phyloP scores from a whole-genome alignment of 2,329 filamentous ascomycete species.

The Hypomyces rosellus region DNA sequence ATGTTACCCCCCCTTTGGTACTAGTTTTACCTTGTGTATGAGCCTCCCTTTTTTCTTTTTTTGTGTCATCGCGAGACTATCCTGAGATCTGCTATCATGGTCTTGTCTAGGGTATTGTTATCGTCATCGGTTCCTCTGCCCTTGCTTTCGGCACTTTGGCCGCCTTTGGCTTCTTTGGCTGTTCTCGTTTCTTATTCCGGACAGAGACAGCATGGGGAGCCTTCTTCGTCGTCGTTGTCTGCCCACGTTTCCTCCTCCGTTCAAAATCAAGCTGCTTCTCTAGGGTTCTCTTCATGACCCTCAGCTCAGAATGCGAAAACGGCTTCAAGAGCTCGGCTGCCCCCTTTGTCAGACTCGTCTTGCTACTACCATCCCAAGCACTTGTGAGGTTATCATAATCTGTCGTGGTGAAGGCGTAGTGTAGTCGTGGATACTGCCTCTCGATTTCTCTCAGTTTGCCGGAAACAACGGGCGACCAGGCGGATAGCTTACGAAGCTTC shows the following conservation, averaged over 20 bases:
- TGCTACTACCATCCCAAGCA: slow-evolving; percentile 19
- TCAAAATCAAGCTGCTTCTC: slow-evolving; percentile 13
- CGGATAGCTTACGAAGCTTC: slow-evolving; percentile 40
- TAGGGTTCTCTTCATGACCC: slow-evolving; percentile 17
- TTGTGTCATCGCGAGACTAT: too few relatives aligned
- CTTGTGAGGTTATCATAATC: slow-evolving; percentile 24
- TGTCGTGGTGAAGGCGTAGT: slow-evolving; percentile 33
- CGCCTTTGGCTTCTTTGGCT: too few relatives aligned
- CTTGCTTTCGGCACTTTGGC: too few relatives aligned
- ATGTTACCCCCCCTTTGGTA: too few relatives aligned
- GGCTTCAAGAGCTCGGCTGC: slow-evolving; percentile 23
- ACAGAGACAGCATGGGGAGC: neutral
- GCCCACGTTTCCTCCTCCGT: neutral
- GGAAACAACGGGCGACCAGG: slow-evolving; percentile 43
- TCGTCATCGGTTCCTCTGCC: too few relatives aligned
- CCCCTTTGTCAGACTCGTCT: slow-evolving; percentile 21
- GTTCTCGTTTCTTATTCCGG: too few relatives aligned
- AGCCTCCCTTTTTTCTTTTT: too few relatives aligned
- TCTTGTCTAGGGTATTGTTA: too few relatives aligned
- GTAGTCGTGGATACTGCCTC: slow-evolving; percentile 32
- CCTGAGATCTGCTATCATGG: too few relatives aligned
- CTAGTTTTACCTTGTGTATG: too few relatives aligned
- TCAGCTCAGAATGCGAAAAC: slow-evolving; percentile 25
- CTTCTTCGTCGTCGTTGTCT: neutral
- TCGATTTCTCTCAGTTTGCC: slow-evolving; percentile 33